These are phyloP conservation scores for Candida chauliodis DNA, from an alignment of 805 yeast species.

Conservation along the genomic window DNA sequence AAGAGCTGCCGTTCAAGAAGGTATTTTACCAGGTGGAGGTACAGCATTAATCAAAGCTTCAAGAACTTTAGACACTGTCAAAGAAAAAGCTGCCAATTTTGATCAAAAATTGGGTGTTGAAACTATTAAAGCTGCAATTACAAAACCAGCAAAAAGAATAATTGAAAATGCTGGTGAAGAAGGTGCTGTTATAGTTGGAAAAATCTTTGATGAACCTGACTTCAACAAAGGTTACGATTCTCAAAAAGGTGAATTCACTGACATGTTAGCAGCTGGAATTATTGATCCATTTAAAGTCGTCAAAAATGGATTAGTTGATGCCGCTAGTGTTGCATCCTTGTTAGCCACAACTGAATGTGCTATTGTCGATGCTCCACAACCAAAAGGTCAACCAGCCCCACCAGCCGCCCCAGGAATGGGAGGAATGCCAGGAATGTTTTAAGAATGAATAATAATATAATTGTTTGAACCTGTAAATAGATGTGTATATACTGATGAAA, in stretches of 20 bases:
- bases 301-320: slow-evolving; percentile 91
- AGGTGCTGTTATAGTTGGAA: slow-evolving; percentile 95
- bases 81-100: slow-evolving; percentile 70
- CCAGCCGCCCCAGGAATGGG: slow-evolving; percentile 49
- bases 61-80: slow-evolving; percentile 62
- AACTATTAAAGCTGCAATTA: slow-evolving; percentile 86
- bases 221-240: slow-evolving; percentile 92
- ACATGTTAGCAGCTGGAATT: slow-evolving; percentile 95
- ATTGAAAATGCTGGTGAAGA: slow-evolving; percentile 97
- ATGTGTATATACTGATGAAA: background rate
- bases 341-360: slow-evolving; percentile 99
- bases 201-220: slow-evolving; percentile 62
- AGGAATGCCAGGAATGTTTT: slow-evolving; percentile 33
- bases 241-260: slow-evolving; percentile 87
- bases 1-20: slow-evolving; percentile 98
- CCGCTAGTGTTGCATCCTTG: slow-evolving; percentile 95
- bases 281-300: slow-evolving; percentile 98
- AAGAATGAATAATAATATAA: slow-evolving; percentile 1
- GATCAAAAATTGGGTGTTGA: slow-evolving; percentile 96
- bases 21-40: slow-evolving; percentile 99
- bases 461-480: slow-evolving; percentile 6
- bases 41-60: slow-evolving; percentile 95
- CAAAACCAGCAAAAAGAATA: slow-evolving; percentile 93
- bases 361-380: slow-evolving; percentile 91
- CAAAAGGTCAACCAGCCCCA: slow-evolving; percentile 49